These are phyloP conservation scores for Turritis glabra DNA, from an alignment of 345 rosid species.

Conservation along the genomic window DNA sequence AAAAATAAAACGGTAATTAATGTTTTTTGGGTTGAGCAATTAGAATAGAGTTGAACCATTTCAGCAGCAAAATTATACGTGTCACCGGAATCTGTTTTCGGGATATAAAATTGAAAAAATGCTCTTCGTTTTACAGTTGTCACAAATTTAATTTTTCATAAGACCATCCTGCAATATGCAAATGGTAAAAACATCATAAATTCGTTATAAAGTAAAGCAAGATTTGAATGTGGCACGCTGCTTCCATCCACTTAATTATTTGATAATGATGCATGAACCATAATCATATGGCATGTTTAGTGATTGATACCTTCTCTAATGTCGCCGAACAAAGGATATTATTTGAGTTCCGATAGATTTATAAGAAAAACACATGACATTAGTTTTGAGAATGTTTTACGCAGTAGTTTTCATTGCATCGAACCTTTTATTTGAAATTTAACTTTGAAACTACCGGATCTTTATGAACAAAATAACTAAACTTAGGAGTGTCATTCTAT, in stretches of 20 bases:
- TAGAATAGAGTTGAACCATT: background rate
- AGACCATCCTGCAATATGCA: background rate
- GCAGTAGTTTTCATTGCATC: background rate
- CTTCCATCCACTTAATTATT: constrained; percentile 32
- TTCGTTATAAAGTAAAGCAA: background rate
- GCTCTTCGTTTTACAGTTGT: constrained; percentile 8
- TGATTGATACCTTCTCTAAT: constrained; percentile 16
- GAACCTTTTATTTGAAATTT: background rate
- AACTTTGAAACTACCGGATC: background rate
- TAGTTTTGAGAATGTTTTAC: background rate
- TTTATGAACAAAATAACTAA: background rate
- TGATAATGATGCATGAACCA: constrained; percentile 32
- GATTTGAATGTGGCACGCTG: constrained; percentile 27
- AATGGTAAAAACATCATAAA: background rate
- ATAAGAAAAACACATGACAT: background rate
- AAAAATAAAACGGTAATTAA: background rate
- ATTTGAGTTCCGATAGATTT: background rate
- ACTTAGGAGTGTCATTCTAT: background rate
- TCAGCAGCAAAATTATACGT: background rate
- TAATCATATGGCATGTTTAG: constrained; percentile 21
- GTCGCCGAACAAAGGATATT: background rate
- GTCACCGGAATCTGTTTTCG: constrained; percentile 11
- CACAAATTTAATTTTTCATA: background rate
- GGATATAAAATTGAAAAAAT: background rate
- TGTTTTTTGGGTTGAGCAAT: background rate